A percentile compares a stretch with the other conserved stretches of the same genome.
These are phyloP conservation scores for Salpingoeca rosetta DNA, from an alignment of 78 protist genomes.

Conservation along the genomic window DNA sequence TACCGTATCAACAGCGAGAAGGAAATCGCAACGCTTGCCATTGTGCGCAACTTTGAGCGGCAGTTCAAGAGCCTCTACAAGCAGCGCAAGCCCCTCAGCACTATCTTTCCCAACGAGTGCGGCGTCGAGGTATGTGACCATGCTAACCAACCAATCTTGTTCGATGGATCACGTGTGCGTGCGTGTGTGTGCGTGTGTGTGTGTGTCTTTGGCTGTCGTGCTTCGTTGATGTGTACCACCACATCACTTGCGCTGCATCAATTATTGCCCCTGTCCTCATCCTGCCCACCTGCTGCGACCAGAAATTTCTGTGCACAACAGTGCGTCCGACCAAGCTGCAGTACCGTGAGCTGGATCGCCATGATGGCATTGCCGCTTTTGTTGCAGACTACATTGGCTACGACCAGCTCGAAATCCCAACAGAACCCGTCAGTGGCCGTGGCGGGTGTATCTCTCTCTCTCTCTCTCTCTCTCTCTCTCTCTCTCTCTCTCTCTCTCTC, in stretches of 20 bases:
- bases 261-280: too few relatives aligned
- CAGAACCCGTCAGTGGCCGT: conserved; percentile 3
- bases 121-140: background rate
- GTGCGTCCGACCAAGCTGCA: conserved; percentile 53
- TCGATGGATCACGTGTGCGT: too few relatives aligned
- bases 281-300: too few relatives aligned
- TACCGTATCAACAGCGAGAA: background rate
- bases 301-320: conserved; percentile 44
- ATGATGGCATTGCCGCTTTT: conserved; percentile 31
- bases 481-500: background rate
- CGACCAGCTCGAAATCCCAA: conserved; percentile 43
- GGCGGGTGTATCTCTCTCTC: background rate
- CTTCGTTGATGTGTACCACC: too few relatives aligned
- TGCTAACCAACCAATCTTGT: too few relatives aligned
- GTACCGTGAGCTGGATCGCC: conserved; percentile 33
- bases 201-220: too few relatives aligned
- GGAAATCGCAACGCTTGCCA: background rate
- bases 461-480: background rate
- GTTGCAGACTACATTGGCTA: conserved; percentile 48
- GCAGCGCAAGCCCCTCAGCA: background rate
- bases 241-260: too few relatives aligned
- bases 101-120: background rate
- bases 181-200: too few relatives aligned
- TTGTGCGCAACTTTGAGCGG: background rate
- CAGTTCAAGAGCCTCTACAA: background rate